Base-by-base conservation (phyloP, 192 early-diverging fungal genomes). In the Backusella morwellensis region DNA sequence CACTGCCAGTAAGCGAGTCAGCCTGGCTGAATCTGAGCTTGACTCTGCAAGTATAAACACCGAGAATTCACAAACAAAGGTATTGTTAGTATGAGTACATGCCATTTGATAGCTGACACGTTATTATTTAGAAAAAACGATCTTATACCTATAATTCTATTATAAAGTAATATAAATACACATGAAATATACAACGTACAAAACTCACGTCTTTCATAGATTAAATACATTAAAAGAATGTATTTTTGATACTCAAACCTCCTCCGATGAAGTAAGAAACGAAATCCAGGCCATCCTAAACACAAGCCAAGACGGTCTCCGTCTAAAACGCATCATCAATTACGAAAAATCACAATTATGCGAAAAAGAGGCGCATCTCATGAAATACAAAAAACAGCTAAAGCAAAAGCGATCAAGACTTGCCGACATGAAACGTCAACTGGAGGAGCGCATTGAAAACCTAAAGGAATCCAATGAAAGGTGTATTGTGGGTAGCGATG, bases 61-160 rank as follows among this genome's bases (percentile, higher is more conserved):
- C 6, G 70, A 42, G 2, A 36, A 68, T 36, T 68, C 67, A 21
- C 35, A 38, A 29, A 41, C 66, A 66, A 67, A 42, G 74, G 36
- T 75, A 32, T 32, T 32, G 2, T 0, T 32, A 32, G 32, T 32
- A 32, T 3, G 32, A 3, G 32, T 3, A 32, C 32, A 32, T 32
- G 32, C 32, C 2, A 32, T 32, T 32, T 32, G 32, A 32, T 32
- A 32, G 3, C 3, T 32, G 32, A 32, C 32, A 32, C 32, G 32
- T 0, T 32, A 32, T 32, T 32, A 32, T 32, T 21, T 70, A 84
- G 80, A 73, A 79, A 23, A 86, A 82, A 54, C 83, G 76, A 40
- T 90, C 88, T 38, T 90, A 90, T 68, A 88, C 86, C 0, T 88
- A 87, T 67, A 81, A 86, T 38, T 77, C 78, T 35, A 81, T 88